Evolutionary conservation across 1,139 yeast genomes (phyloP), one percentile per base, ranked within the genome.

Genomic region (Pichia sp.): DNA sequence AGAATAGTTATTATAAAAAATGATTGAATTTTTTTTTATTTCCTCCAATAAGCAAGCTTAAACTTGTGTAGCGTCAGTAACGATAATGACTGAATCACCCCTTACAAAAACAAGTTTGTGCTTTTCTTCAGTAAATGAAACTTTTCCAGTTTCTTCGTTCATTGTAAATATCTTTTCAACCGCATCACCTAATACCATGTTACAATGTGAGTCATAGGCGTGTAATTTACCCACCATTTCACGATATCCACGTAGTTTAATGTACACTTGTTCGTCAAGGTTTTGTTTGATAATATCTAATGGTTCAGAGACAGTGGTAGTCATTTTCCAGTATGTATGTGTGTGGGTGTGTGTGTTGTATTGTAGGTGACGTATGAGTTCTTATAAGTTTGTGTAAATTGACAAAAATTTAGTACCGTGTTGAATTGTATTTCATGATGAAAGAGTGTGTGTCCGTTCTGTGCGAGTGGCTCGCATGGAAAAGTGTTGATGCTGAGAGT

Each of bases 121-220:
- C 47, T 72, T 70, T 59, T 85, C 86, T 33, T 80, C 82, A 19
- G 62, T 63, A 9, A 74, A 63, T 63, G 60, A 64, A 31, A 70
- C 57, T 15, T 70, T 71, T 10, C 68, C 61, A 5, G 62, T 72
- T 6, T 60, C 69, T 14, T 70, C 79, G 30, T 69, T 74, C 29
- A 77, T 59, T 29, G 70, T 69, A 57, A 76, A 85, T 38, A 89
- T 78, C 9, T 84, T 84, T 59, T 91, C 99, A 47, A 74, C 75
- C 4, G 95, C 96, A 54, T 93, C 95, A 55, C 97, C 88, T 52
- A 91, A 74, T 32, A 91, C 96, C 74, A 93, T 79, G 62, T 93
- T 91, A 64, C 97, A 91, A 64, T 91, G 97, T 37, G 95, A 84
- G 63, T 91, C 97, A 63, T 86, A 91, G 1, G 96, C 96, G 60